phyloP scores from a whole-genome alignment of 768 basidiomycete genomes.

The Leccinum fibrillosum region DNA sequence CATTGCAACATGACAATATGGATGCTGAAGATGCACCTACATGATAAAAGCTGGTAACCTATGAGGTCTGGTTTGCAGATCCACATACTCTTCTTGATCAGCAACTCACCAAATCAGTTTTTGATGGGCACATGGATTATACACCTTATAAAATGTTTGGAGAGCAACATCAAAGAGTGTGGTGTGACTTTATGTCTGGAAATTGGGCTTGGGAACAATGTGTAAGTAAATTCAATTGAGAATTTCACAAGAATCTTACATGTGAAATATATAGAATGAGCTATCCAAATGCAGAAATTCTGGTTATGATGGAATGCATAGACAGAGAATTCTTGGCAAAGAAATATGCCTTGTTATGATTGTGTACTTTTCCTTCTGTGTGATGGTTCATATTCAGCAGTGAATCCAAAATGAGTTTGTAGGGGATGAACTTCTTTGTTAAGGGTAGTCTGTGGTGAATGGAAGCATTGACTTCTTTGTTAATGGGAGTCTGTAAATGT shows the following conservation, averaged over 20 bases:
- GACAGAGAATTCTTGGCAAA: no score
- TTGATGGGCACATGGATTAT: not conserved
- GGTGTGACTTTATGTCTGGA: not conserved
- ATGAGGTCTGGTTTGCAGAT: not conserved
- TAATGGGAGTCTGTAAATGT: no score
- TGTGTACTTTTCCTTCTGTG: no score
- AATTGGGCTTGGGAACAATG: not conserved
- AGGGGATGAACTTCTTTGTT: no score
- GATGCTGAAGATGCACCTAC: not conserved
- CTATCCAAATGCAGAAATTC: not conserved
- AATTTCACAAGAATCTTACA: not conserved
- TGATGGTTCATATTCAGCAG: no score
- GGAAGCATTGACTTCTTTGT: no score
- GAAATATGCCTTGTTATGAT: no score
- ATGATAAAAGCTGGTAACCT: not conserved
- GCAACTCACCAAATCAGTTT: not conserved
- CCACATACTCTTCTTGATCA: not conserved
- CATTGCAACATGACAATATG: not conserved
- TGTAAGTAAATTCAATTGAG: not conserved
- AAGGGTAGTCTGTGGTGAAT: no score
- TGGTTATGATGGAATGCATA: no score
- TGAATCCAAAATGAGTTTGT: no score
- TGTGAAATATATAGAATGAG: not conserved
- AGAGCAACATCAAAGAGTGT: not conserved
- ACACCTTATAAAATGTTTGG: not conserved